Percentiles rank a stretch among this genome's conserved stretches.
These are phyloP conservation scores for Cutaneotrichosporon sp. DNA, from an alignment of 1,284 basidiomycete species.

Conservation along the genomic window DNA sequence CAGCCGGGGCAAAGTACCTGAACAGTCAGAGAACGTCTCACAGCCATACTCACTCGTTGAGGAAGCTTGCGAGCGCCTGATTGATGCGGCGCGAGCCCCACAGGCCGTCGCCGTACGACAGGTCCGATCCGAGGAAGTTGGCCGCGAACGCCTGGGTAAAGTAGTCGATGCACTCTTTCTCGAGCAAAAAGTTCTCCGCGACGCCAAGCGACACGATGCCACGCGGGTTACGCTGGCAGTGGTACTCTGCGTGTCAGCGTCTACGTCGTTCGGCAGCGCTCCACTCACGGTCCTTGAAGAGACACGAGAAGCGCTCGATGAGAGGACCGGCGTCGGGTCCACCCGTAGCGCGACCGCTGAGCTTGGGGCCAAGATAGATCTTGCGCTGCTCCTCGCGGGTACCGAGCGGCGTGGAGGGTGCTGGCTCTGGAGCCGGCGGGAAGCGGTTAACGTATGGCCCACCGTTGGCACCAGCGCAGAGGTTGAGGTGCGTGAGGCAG, in stretches of 20 bases:
- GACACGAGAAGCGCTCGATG: conserved; percentile 43
- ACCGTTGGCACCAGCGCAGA: conserved; percentile 15
- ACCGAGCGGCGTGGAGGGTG: conserved; percentile 29
- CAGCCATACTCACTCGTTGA: conserved; percentile 30
- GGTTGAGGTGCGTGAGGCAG: conserved; percentile 28
- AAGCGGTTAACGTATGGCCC: neutral
- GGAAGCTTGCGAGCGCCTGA: conserved; percentile 34
- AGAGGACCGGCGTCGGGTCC: conserved; percentile 45
- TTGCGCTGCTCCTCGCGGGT: conserved; percentile 34
- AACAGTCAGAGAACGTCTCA: neutral
- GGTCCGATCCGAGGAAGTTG: conserved; percentile 32
- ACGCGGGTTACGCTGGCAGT: conserved; percentile 39
- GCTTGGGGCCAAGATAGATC: conserved; percentile 40
- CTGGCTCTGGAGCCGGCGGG: conserved; percentile 2
- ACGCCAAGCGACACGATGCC: conserved; percentile 50
- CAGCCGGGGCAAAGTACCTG: conserved; percentile 35
- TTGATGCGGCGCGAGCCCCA: conserved; percentile 45
- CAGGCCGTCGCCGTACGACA: conserved; percentile 44
- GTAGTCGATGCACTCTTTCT: conserved; percentile 41
- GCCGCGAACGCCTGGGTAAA: conserved; percentile 35
- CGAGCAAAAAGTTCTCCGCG: conserved; percentile 49
- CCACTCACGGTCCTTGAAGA: conserved; percentile 44
- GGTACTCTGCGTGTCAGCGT: conserved; percentile 30
- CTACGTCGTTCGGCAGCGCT: neutral
- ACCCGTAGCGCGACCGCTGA: conserved; percentile 40